Evolutionary conservation across 2,329 filamentous ascomycete species (phyloP).

Genomic region (Pseudogymnoascus destructans): DNA sequence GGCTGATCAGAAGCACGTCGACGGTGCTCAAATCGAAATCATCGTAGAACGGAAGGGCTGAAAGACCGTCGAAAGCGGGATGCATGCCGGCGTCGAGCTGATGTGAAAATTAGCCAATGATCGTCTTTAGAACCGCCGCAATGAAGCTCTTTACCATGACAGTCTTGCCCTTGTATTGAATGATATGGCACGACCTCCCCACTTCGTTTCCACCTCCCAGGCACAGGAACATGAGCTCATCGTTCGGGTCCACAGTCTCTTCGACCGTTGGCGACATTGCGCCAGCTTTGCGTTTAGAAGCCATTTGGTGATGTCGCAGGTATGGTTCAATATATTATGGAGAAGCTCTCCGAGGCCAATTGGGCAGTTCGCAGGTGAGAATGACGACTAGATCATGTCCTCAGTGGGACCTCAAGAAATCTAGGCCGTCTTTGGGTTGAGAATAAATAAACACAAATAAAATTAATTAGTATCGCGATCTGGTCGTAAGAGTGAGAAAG

Average conservation of each 20-base stretch:
- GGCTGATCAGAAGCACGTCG: conserved; percentile 93
- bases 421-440: not conserved
- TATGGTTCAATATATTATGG: not conserved
- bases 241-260: conserved; percentile 81
- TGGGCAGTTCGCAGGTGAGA: conserved; percentile 1
- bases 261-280: conserved; percentile 58
- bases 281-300: conserved; percentile 80
- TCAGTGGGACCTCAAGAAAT: not conserved
- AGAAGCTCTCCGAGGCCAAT: not conserved
- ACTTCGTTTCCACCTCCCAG: conserved; percentile 95
- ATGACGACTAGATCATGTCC: not conserved
- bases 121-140: conserved; percentile 1
- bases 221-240: conserved; percentile 89
- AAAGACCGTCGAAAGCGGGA: conserved; percentile 87
- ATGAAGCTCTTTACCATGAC: conserved; percentile 62
- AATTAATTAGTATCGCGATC: not conserved
- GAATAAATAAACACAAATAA: not conserved
- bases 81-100: conserved; percentile 96
- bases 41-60: conserved; percentile 91
- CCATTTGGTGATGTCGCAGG: conserved; percentile 44
- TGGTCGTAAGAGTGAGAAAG: not conserved
- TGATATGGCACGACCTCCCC: conserved; percentile 89
- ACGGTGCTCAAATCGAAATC: conserved; percentile 97
- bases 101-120: conserved; percentile 9
- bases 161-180: conserved; percentile 98